phyloP scores from a whole-genome alignment of 164 flowering plant genomes.

The Pachysandra terminalis region DNA sequence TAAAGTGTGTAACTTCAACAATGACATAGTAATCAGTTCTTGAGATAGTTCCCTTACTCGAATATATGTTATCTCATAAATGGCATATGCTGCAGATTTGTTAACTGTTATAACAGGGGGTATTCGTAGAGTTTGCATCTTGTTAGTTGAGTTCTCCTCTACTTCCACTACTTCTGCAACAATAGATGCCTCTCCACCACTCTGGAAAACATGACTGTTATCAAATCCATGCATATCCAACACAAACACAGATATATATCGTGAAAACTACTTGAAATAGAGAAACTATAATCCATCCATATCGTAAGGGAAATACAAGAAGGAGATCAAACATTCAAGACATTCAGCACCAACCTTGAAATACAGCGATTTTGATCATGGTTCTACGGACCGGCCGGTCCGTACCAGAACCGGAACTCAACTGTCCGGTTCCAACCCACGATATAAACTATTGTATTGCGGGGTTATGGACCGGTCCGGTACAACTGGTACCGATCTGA shows the following conservation, averaged over 20 bases:
- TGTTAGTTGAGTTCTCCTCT: conserved; percentile 65
- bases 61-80: conserved; percentile 71
- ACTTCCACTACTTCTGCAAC: conserved; percentile 87
- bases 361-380: background rate
- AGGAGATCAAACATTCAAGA: background rate
- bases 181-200: conserved; percentile 83
- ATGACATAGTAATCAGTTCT: too few relatives aligned
- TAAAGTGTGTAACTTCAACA: background rate
- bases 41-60: conserved; percentile 40
- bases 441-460: too few relatives aligned
- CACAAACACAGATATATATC: too few relatives aligned
- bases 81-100: conserved; percentile 80
- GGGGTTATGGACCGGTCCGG: too few relatives aligned
- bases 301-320: too few relatives aligned
- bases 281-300: too few relatives aligned
- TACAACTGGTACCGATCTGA: too few relatives aligned
- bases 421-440: too few relatives aligned
- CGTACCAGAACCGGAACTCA: too few relatives aligned
- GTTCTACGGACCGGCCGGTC: too few relatives aligned
- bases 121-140: conserved; percentile 66
- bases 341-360: background rate
- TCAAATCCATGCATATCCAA: background rate
- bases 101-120: conserved; percentile 81
- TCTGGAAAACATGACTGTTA: conserved; percentile 27
- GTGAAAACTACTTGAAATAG: too few relatives aligned